Evolutionary conservation across 352 stramenopile genomes (phyloP).

Genomic region (Elongisporangium anandrum): DNA sequence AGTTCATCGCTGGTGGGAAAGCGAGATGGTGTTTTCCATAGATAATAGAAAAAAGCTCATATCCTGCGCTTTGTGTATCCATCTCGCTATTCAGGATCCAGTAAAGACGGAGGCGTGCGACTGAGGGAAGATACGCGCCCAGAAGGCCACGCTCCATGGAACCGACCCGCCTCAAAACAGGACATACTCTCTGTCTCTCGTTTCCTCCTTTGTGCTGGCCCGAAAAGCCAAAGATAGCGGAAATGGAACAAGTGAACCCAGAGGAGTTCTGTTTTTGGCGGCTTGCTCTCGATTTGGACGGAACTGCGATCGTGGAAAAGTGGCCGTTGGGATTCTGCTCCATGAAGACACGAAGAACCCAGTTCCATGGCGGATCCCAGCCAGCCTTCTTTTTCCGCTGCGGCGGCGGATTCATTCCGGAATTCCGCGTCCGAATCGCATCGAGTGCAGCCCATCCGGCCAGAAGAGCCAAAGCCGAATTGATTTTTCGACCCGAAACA

Average conservation of each 20-base stretch:
- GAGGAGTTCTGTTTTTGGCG: neutral
- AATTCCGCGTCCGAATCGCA: neutral
- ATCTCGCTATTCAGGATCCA: neutral
- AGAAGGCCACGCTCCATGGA: neutral
- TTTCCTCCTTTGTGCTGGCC: neutral
- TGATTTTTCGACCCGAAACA: too few relatives aligned
- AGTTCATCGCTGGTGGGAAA: too few relatives aligned
- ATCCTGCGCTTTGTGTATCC: too few relatives aligned
- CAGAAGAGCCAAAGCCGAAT: neutral
- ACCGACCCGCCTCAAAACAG: neutral
- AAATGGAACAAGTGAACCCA: neutral
- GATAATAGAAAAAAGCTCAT: neutral
- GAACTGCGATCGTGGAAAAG: neutral
- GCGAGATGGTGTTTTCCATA: too few relatives aligned
- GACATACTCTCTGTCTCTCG: neutral
- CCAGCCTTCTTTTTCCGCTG: too few relatives aligned
- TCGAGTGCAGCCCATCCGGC: too few relatives aligned
- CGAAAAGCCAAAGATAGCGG: neutral
- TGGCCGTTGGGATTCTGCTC: neutral
- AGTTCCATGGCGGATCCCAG: neutral
- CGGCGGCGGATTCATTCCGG: neutral
- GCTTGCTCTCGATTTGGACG: neutral
- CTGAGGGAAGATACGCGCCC: neutral
- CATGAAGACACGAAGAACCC: neutral
- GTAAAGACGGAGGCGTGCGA: neutral